Base-by-base conservation (phyloP, 306 rosid genomes). In the Rosa lucieae region DNA sequence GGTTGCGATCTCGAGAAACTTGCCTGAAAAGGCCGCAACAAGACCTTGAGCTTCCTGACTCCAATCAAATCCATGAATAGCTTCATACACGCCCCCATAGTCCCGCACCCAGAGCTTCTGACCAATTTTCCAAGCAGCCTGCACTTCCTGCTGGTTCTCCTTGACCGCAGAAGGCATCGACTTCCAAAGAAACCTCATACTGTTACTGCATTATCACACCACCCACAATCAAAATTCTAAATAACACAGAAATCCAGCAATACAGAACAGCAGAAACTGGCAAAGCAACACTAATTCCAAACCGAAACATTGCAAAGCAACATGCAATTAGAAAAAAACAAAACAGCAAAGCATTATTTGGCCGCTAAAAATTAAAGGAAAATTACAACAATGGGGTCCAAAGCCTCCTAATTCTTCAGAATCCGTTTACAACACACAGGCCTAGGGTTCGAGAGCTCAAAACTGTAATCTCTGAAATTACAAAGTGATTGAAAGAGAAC, bases 101-200 rank as follows among this genome's bases (percentile, higher is more conserved):
- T 90, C 97, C 39, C 89, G 84, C 29, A 67, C 35, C 99, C 99
- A 93, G 40, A 96, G 81, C 86, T 87, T 88, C 83, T 93, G 94
- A 67, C 93, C 91, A 70, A 93, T 90, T 78, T 84, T 87, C 99
- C 97, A 96, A 77, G 70, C 91, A 10, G 99, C 97, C 74, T 70
- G 55, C 29, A 93, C 77, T 86, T 93, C 98, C 4, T 87, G 93
- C 37, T 85, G 84, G 90, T 65, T 82, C 83, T 93, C 93, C 84
- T 93, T 96, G 73, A 90, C 72, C 5, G 87, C 79, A 20, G 90
- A 70, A 67, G 93, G 96, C 70, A 91, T 89, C 3, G 89, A 81
- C 83, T 96, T 93, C 99, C 99, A 96, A 11, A 96, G 92, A 87
- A 91, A 96, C 71, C 96, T 92, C 17, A 93, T 91, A 82, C 93